These are phyloP conservation scores for Calocybe indica DNA, from an alignment of 768 basidiomycete species.

Conservation along the genomic window DNA sequence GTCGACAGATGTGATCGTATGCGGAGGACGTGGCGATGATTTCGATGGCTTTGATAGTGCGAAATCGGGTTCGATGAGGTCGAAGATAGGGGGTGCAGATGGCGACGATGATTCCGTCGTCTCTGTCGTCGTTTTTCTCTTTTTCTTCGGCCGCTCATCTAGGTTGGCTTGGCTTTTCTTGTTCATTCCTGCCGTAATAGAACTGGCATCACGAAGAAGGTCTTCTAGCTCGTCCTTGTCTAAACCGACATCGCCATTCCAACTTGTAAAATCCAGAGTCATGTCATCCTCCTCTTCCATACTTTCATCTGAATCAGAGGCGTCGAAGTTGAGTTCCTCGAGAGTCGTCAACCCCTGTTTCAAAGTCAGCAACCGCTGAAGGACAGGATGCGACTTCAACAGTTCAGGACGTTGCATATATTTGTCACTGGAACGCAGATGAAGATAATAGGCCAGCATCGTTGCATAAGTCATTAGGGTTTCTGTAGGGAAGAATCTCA, in stretches of 20 bases:
- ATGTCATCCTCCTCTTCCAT: conserved; percentile 32
- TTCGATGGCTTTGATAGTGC: conserved; percentile 28
- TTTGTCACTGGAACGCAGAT: conserved; percentile 70
- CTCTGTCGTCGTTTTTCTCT: conserved; percentile 44
- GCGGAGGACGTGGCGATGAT: conserved; percentile 15
- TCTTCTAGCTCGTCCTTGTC: conserved; percentile 47
- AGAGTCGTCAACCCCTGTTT: conserved; percentile 79
- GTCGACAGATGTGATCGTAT: conserved; percentile 26
- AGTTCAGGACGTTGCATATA: conserved; percentile 55
- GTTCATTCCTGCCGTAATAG: not conserved
- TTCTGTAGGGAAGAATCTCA: conserved; percentile 43
- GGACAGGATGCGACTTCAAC: conserved; percentile 65
- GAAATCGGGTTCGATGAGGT: conserved; percentile 79
- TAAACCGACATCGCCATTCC: conserved; percentile 32
- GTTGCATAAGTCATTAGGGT: conserved; percentile 86
- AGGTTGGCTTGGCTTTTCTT: conserved; percentile 15
- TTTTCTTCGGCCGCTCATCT: conserved; percentile 53
- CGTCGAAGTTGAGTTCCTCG: conserved; percentile 51
- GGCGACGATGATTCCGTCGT: conserved; percentile 13
- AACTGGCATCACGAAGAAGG: conserved; percentile 48
- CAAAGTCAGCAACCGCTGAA: conserved; percentile 70
- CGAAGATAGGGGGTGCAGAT: conserved; percentile 44
- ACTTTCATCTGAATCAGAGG: too few species aligned
- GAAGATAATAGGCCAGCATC: conserved; percentile 86
- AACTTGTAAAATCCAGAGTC: conserved; percentile 7